phyloP scores from a whole-genome alignment of 257 asterid genomes.

The Solanum dulcamara region DNA sequence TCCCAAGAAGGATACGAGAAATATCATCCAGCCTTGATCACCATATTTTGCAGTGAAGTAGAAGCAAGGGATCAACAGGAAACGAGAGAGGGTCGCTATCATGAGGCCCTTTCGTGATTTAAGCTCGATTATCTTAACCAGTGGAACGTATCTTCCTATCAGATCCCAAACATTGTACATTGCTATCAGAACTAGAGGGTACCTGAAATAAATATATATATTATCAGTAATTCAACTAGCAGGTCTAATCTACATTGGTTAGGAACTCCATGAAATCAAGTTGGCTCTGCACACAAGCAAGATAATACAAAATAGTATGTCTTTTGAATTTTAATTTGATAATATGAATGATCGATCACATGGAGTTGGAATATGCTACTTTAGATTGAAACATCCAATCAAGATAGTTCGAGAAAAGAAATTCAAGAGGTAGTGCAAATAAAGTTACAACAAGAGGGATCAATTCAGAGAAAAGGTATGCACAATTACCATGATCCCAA shows the following conservation, averaged over 20 bases:
- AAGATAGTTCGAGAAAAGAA: not conserved
- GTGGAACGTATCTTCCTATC: constrained; percentile 54
- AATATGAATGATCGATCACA: not conserved
- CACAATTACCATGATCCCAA: constrained; percentile 72
- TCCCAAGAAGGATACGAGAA: constrained; percentile 59
- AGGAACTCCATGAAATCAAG: not conserved
- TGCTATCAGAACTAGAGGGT: constrained; percentile 57
- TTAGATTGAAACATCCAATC: not conserved
- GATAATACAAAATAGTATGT: not conserved
- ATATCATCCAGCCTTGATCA: constrained; percentile 76
- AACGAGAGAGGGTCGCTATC: constrained; percentile 38
- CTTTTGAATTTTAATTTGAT: not conserved
- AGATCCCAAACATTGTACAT: constrained; percentile 68
- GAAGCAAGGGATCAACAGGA: constrained; percentile 63
- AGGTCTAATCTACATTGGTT: not conserved
- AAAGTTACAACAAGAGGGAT: not conserved
- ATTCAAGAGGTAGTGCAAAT: not conserved
- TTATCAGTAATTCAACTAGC: not conserved
- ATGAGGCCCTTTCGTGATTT: constrained; percentile 53
- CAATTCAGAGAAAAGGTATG: not conserved
- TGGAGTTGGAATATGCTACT: too few relatives aligned
- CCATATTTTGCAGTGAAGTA: constrained; percentile 78
- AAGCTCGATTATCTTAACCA: constrained; percentile 27
- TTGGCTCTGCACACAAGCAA: not conserved
- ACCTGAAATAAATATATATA: constrained; percentile 25